A percentile compares a stretch with the other conserved stretches of the same genome.
These are phyloP conservation scores for Trichoderma virens DNA, from an alignment of 495 filamentous ascomycete genomes.

Conservation along the genomic window DNA sequence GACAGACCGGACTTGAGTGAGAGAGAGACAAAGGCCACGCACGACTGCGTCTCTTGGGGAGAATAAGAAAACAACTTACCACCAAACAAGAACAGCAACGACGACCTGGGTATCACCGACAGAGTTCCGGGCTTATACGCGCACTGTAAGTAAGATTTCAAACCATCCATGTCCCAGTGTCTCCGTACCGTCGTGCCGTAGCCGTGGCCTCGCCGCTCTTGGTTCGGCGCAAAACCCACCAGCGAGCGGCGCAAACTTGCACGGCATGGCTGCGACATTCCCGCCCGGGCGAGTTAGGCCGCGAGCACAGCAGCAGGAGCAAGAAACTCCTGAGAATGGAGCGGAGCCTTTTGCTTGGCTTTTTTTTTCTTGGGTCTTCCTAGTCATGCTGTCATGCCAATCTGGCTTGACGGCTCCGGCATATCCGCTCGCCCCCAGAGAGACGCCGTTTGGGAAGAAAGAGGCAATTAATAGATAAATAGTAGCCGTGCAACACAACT, in stretches of 20 bases:
- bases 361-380: not conserved
- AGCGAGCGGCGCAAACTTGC: not conserved
- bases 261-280: not conserved
- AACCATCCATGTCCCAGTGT: not conserved
- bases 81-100: too few species aligned
- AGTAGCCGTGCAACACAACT: not conserved
- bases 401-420: not conserved
- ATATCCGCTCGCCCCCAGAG: not conserved
- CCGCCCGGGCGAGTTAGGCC: not conserved
- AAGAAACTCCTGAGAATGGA: not conserved
- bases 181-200: not conserved
- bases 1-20: too few species aligned
- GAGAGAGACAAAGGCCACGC: too few species aligned
- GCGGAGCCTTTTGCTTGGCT: not conserved
- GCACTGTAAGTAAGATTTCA: not conserved
- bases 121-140: too few species aligned
- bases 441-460: not conserved
- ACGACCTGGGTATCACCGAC: too few species aligned
- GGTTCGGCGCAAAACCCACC: too few species aligned
- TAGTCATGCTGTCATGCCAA: constrained; percentile 8
- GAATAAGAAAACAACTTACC: too few species aligned
- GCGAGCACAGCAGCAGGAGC: not conserved
- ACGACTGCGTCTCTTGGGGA: too few species aligned
- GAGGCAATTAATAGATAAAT: not conserved
- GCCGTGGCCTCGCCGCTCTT: not conserved